Evolutionary conservation across 2,329 filamentous ascomycete genomes (phyloP).

Genomic region (Cladosporium sp.): DNA sequence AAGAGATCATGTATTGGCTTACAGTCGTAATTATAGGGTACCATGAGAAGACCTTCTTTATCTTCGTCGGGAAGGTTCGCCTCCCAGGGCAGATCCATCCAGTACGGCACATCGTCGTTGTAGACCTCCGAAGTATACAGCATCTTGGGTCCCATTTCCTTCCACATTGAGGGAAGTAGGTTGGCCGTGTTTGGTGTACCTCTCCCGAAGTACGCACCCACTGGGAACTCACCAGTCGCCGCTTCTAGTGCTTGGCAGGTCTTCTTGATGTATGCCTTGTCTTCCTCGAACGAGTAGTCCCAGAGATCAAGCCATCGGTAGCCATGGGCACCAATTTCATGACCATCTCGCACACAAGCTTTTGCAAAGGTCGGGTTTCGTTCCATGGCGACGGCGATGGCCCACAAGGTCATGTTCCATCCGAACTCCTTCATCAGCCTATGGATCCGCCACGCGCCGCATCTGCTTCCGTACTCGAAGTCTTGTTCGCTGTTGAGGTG

Average conservation of each 20-base stretch:
- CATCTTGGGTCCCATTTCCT: constrained; percentile 53
- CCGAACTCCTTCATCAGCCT: constrained; percentile 46
- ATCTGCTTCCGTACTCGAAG: constrained; percentile 43
- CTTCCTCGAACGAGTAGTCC: constrained; percentile 47
- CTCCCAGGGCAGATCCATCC: constrained; percentile 56
- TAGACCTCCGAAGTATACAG: constrained; percentile 56
- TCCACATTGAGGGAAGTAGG: constrained; percentile 52
- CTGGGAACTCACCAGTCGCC: constrained; percentile 50
- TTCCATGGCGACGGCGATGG: constrained; percentile 45
- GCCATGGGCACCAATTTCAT: constrained; percentile 48
- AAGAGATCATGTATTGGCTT: background rate
- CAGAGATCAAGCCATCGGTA: constrained; percentile 49
- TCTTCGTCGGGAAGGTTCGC: constrained; percentile 39
- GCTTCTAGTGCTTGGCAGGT: constrained; percentile 44
- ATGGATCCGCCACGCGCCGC: constrained; percentile 45
- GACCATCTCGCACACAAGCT: constrained; percentile 44
- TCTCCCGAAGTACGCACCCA: constrained; percentile 55
- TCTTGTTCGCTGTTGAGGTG: constrained; percentile 51
- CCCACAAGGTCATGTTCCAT: constrained; percentile 48
- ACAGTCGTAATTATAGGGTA: constrained; percentile 37
- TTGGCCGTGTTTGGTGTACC: constrained; percentile 49
- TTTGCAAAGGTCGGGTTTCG: constrained; percentile 45
- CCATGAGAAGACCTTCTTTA: constrained; percentile 43
- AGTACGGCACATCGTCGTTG: constrained; percentile 59
- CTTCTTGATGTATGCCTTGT: constrained; percentile 52